Percentiles rank a stretch among this genome's conserved stretches.
phyloP scores from a whole-genome alignment of 768 basidiomycete genomes.

The Gymnopilus junonius region DNA sequence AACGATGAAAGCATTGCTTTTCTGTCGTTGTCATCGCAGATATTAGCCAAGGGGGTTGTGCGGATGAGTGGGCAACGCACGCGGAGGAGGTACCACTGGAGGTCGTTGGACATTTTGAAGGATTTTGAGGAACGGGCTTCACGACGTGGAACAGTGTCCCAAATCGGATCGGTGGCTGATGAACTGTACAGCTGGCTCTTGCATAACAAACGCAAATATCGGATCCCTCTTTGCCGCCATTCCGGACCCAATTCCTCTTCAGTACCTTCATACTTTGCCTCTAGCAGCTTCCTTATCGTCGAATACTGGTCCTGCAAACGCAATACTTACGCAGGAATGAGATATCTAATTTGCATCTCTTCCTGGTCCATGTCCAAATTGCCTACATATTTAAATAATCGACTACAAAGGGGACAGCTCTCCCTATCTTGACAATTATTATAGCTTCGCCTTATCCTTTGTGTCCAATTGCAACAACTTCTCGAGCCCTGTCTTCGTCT shows the following conservation, averaged over 20 bases:
- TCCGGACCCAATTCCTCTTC: too few species aligned
- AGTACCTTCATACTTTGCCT: too few species aligned
- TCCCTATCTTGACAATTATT: too few species aligned
- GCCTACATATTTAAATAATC: too few species aligned
- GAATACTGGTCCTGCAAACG: too few species aligned
- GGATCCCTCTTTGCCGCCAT: not conserved
- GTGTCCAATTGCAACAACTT: conserved; percentile 32
- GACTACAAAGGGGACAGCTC: too few species aligned
- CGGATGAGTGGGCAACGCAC: conserved; percentile 48
- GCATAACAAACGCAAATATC: conserved; percentile 35
- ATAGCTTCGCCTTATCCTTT: conserved; percentile 22
- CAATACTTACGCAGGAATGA: too few species aligned
- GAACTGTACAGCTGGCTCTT: conserved; percentile 42
- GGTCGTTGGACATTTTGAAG: conserved; percentile 81
- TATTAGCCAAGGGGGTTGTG: not conserved
- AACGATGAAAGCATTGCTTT: conserved; percentile 85
- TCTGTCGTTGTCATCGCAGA: conserved; percentile 43
- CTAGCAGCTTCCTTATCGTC: too few species aligned
- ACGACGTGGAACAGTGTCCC: conserved; percentile 17
- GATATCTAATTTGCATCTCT: too few species aligned
- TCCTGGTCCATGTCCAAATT: too few species aligned
- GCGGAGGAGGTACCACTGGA: conserved; percentile 92
- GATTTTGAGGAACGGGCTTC: conserved; percentile 26
- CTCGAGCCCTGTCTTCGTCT: conserved; percentile 49
- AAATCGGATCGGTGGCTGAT: conserved; percentile 39